Evolutionary conservation across 768 basidiomycete species (phyloP), one percentile per base, ranked within the genome.

Genomic region (Dentipellis fragilis): DNA sequence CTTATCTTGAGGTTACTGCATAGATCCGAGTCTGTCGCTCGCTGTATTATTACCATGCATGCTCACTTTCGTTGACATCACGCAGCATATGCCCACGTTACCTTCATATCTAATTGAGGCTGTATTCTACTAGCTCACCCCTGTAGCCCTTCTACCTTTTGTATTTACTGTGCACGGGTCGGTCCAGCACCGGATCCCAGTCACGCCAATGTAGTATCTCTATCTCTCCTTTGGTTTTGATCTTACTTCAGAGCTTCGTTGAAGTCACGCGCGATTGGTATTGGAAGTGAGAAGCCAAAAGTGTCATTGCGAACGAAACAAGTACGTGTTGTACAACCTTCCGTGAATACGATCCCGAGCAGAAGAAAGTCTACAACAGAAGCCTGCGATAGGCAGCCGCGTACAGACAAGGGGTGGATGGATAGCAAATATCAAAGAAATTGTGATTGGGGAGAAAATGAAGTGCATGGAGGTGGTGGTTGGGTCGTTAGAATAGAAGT

Each of bases 301-400:
- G 38, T 51, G 54, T 49, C 59, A 59, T 49, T 56, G 19, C 58
- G 52, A 51, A 56, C 35, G 54, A 54, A 35, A 61, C 52, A 42
- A 53, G 21, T 61, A 56, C 52, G 59, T 45, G 40, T 51, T 39
- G 39, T 52, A 51, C 51, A 48, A 59, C 47, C 34, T 49, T 35
- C 48, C 56, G 37, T 52, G 47, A 29, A 29, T 29, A 29, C 29
- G 29, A 3, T 29, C 29, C 29, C 3, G 29, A 29, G 29, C 29
- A 6, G 29, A 6, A 29, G 29, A 29, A 29, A 17, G 42, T 45
- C 42, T 45, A 45, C 42, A 45, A 45, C 42, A 45, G 19, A 19
- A 45, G 19, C 42, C 42, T 45, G 42, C n/a, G 42, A 10, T 45
- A 16, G 42, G 42, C 42, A 19, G 19, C 42, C 42, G 42, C 19